Evolutionary conservation across 441 rosid species (phyloP), one percentile per base, ranked within the genome.

Genomic region (Dalechampia spathulata): DNA sequence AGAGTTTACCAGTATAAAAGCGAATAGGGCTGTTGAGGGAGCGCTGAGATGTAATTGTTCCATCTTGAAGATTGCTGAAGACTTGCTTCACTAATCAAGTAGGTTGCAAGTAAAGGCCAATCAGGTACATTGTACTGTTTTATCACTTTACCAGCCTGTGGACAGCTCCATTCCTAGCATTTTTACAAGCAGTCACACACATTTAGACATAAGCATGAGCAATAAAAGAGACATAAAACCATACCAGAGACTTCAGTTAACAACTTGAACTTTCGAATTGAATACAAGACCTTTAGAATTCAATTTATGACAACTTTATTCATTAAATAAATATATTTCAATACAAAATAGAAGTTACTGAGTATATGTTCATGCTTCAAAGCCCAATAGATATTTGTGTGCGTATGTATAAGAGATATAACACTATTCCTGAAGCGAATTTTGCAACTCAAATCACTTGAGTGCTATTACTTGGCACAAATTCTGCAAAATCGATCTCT

Each of bases 1-100:
- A 14, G 34, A 55, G 48, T 34, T 48, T 74, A 85, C 99, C 96
- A 93, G 77, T 89, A 89, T 44, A 93, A 70, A 58, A 87, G 96
- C 5, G 97, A 89, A 81, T 93, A 93, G 39, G 96, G 99, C 58
- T 89, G 99, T 52, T 72, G 68, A 0, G 97, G 99, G 53, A 93
- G 81, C 39, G 96, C 99, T 1, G 95, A 78, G 55, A 93, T 89
- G 67, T 89, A 93, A 58, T 89, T 87, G 65, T 59, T 70, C 99
- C 99, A 93, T 78, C 88, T 82, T 10, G 99, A 93, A 54, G 75
- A 78, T 47, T 77, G 75, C 69, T 64, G 69, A 43, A 74, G 74
- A 72, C 87, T 93, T 56, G 99, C 96, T 78, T 93, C 99, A 43
- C 99, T 87, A 63, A 90, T 87, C 66, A 93, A 77, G 61, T 87